phyloP scores from a whole-genome alignment of 2,329 filamentous ascomycete genomes.

The Tolypocladium ophioglossoides region DNA sequence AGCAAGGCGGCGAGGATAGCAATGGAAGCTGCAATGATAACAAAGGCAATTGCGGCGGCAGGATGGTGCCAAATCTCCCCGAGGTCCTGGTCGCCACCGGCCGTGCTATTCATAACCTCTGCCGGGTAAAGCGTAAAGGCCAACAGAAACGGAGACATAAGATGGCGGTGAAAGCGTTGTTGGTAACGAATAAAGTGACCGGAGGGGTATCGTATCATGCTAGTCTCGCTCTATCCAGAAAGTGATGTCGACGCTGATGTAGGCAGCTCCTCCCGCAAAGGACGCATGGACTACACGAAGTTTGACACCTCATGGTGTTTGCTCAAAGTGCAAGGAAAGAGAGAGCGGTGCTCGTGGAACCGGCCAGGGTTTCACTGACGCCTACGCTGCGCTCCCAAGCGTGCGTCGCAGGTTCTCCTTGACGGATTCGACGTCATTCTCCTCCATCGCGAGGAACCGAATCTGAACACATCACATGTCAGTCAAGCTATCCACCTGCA shows the following conservation, averaged over 20 bases:
- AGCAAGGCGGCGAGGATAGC: background rate
- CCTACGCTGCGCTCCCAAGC: slow-evolving; percentile 22
- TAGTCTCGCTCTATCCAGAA: slow-evolving; percentile 1
- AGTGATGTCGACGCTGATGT: background rate
- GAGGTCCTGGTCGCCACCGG: background rate
- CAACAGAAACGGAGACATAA: background rate
- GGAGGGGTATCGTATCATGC: background rate
- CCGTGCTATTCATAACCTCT: background rate
- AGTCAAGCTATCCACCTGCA: background rate
- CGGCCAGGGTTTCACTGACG: background rate
- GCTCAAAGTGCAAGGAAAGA: background rate
- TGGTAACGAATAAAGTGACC: background rate
- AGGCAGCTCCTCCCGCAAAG: background rate
- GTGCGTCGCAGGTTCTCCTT: slow-evolving; percentile 49
- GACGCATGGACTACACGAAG: background rate
- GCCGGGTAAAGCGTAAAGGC: background rate
- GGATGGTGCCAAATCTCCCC: slow-evolving; percentile 4
- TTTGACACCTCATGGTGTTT: background rate
- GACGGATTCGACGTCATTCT: slow-evolving; percentile 44
- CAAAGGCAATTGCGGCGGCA: background rate
- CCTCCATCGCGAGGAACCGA: slow-evolving; percentile 55
- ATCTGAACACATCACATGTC: slow-evolving; percentile 32
- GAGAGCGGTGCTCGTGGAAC: background rate
- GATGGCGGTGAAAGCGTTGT: background rate
- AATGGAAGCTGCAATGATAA: slow-evolving; percentile 2